Evolutionary conservation across 1,284 basidiomycete genomes (phyloP).

Genomic region (Prillingera fragicola): DNA sequence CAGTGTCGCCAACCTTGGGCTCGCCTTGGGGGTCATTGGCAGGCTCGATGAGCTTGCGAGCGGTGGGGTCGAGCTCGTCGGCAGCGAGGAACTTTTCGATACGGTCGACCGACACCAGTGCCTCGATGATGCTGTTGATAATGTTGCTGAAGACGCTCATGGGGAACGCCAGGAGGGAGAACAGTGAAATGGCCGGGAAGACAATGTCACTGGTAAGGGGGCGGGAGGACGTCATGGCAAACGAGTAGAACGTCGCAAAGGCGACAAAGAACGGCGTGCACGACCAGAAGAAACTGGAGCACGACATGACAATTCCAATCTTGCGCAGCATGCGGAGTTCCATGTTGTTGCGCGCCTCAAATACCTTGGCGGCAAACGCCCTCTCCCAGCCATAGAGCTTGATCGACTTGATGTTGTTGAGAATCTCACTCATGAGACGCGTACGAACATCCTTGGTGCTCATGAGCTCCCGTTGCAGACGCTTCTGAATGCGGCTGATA

Average conservation of each 20-base stretch:
- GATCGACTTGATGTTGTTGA: constrained; percentile 80
- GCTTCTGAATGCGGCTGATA: constrained; percentile 70
- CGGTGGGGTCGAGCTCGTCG: constrained; percentile 73
- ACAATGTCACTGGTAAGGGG: constrained; percentile 86
- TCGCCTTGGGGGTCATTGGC: constrained; percentile 48
- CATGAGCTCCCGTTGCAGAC: constrained; percentile 82
- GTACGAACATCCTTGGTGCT: constrained; percentile 64
- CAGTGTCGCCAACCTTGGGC: constrained; percentile 60
- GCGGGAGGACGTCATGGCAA: constrained; percentile 60
- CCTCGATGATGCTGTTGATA: constrained; percentile 51
- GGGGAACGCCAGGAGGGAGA: constrained; percentile 84
- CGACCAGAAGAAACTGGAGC: constrained; percentile 34
- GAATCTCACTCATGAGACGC: constrained; percentile 55
- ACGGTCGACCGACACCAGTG: constrained; percentile 76
- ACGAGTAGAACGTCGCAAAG: constrained; percentile 76
- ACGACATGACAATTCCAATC: constrained; percentile 63
- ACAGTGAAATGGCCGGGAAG: constrained; percentile 89
- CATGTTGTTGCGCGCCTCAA: constrained; percentile 73
- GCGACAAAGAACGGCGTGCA: constrained; percentile 62
- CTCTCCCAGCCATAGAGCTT: constrained; percentile 65
- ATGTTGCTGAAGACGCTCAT: constrained; percentile 61
- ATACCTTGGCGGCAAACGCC: constrained; percentile 65
- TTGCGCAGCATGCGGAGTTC: constrained; percentile 75
- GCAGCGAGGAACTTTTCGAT: constrained; percentile 70
- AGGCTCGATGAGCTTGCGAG: constrained; percentile 53